These are phyloP conservation scores for Triticum dicoccoides DNA, from an alignment of 176 grass and related monocot species.

Conservation along the genomic window DNA sequence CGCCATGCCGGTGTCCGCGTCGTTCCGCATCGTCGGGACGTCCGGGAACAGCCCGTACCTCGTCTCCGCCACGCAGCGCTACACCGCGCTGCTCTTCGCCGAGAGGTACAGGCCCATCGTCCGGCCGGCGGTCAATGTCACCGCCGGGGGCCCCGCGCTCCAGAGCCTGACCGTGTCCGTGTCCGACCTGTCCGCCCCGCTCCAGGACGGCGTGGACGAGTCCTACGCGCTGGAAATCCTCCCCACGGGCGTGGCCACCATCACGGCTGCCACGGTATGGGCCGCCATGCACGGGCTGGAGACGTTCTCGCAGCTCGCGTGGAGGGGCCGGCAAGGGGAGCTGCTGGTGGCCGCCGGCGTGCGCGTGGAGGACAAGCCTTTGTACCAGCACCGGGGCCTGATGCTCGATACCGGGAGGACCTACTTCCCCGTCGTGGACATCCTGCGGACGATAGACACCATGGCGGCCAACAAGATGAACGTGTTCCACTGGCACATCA, in stretches of 20 bases:
- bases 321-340: neutral
- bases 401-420: conserved; percentile 73
- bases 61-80: conserved; percentile 49
- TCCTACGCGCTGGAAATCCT: conserved; percentile 63
- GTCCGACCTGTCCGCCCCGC: conserved; percentile 50
- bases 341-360: conserved; percentile 51
- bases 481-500: conserved; percentile 99
- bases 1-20: conserved; percentile 57
- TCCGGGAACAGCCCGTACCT: conserved; percentile 51
- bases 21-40: conserved; percentile 53
- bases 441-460: conserved; percentile 77
- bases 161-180: conserved; percentile 36
- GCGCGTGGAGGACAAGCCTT: conserved; percentile 55
- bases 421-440: conserved; percentile 64
- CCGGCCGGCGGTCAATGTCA: conserved; percentile 43
- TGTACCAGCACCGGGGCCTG: conserved; percentile 75
- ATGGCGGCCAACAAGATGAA: conserved; percentile 97
- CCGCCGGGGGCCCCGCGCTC: conserved; percentile 3
- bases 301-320: conserved; percentile 76
- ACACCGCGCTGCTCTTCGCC: conserved; percentile 56
- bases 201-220: conserved; percentile 71
- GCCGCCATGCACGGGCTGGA: conserved; percentile 93
- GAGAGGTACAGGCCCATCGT: conserved; percentile 62
- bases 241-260: neutral
- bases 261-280: conserved; percentile 68